Evolutionary conservation across 805 yeast species (phyloP).

Genomic region (Kazachstania taianensis): DNA sequence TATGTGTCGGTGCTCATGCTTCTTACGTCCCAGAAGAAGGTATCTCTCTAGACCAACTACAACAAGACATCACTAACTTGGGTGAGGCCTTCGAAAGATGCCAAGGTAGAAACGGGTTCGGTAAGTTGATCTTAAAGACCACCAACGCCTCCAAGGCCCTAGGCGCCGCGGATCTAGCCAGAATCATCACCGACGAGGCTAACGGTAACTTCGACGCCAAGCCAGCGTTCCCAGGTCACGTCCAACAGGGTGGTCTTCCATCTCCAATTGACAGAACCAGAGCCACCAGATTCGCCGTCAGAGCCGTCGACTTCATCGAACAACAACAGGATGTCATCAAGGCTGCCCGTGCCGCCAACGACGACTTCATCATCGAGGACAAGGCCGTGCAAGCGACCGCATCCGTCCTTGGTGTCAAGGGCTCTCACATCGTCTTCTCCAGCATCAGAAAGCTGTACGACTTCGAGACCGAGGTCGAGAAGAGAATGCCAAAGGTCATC

Average conservation of each 20-base stretch:
- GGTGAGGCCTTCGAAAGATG: slow-evolving; percentile 50
- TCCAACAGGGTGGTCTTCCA: slow-evolving; percentile 76
- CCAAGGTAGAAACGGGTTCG: slow-evolving; percentile 56
- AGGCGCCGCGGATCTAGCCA: slow-evolving; percentile 58
- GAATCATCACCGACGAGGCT: slow-evolving; percentile 51
- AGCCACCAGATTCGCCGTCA: slow-evolving; percentile 62
- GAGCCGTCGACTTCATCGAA: slow-evolving; percentile 62
- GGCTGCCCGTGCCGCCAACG: slow-evolving; percentile 26
- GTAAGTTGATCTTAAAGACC: slow-evolving; percentile 58
- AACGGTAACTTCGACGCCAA: slow-evolving; percentile 62
- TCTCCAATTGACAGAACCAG: slow-evolving; percentile 68
- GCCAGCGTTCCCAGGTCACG: slow-evolving; percentile 80
- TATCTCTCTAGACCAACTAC: slow-evolving; percentile 47
- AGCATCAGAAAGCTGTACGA: slow-evolving; percentile 72
- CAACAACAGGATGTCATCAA: slow-evolving; percentile 20
- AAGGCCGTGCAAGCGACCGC: slow-evolving; percentile 44
- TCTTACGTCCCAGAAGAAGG: slow-evolving; percentile 71
- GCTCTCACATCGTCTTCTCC: slow-evolving; percentile 65
- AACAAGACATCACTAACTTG: slow-evolving; percentile 54
- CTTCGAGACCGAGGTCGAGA: slow-evolving; percentile 68
- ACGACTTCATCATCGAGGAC: slow-evolving; percentile 23
- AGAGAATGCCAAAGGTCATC: slow-evolving; percentile 80
- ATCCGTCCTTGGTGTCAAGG: slow-evolving; percentile 72
- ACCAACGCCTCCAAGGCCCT: slow-evolving; percentile 65
- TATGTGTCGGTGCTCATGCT: slow-evolving; percentile 64